phyloP scores from a whole-genome alignment of 306 rosid genomes.

The Vigna reflexopilosa region DNA sequence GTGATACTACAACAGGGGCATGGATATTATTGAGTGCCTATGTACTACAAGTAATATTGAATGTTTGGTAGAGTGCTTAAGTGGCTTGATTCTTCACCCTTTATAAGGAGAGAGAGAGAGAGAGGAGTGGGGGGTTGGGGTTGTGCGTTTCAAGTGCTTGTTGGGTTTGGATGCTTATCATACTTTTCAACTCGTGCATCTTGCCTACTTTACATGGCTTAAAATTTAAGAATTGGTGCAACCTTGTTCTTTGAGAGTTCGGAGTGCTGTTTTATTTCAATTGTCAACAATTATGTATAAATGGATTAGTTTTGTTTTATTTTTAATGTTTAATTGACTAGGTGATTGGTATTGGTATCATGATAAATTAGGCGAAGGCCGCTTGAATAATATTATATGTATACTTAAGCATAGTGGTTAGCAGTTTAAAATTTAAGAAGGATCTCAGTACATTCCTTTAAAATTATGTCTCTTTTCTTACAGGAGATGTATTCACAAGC shows the following conservation, averaged over 20 bases:
- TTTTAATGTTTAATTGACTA: slow-evolving; percentile 23
- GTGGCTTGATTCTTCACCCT: neutral
- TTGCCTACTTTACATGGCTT: slow-evolving; percentile 28
- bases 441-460: slow-evolving; percentile 16
- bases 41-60: no score
- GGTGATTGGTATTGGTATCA: slow-evolving; percentile 22
- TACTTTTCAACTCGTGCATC: slow-evolving; percentile 5
- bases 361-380: slow-evolving; percentile 16
- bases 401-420: slow-evolving; percentile 39
- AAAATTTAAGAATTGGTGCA: slow-evolving; percentile 39
- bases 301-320: neutral
- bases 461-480: slow-evolving; percentile 21
- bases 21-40: neutral
- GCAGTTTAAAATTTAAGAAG: slow-evolving; percentile 34
- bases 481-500: slow-evolving; percentile 99
- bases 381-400: slow-evolving; percentile 28
- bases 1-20: neutral
- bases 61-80: neutral
- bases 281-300: slow-evolving; percentile 26
- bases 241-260: slow-evolving; percentile 19
- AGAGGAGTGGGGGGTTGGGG: no score
- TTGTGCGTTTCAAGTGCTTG: no score
- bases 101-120: no score
- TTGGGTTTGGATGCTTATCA: neutral
- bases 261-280: slow-evolving; percentile 26